Evolutionary conservation across 2,329 filamentous ascomycete species (phyloP).

Genomic region (Penicillium sp.): DNA sequence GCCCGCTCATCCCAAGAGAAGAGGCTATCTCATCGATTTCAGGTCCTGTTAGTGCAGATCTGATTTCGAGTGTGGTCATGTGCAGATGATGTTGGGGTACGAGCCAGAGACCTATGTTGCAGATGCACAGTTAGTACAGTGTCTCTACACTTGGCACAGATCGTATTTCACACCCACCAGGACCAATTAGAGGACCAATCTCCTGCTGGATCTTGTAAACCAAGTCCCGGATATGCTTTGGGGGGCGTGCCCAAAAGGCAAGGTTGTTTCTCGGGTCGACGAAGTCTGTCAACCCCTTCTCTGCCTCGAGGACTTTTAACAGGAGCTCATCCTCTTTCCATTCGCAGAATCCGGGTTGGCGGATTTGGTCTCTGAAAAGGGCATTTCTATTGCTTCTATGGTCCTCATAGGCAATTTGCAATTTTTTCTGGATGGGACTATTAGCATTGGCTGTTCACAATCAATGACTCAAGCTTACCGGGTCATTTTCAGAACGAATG

Average conservation of each 20-base stretch:
- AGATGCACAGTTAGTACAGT: not conserved
- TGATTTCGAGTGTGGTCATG: constrained; percentile 79
- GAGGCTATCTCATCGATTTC: constrained; percentile 66
- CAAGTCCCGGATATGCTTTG: constrained; percentile 65
- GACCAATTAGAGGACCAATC: constrained; percentile 58
- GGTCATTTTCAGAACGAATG: constrained; percentile 61
- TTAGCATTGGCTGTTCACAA: not conserved
- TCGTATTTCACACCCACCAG: constrained; percentile 56
- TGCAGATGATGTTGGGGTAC: constrained; percentile 79
- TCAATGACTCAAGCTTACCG: constrained; percentile 50
- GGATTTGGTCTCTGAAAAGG: constrained; percentile 71
- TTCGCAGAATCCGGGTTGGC: constrained; percentile 64
- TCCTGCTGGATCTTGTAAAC: constrained; percentile 66
- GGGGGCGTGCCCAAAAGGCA: constrained; percentile 84
- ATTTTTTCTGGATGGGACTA: constrained; percentile 40
- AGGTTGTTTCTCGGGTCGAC: constrained; percentile 76
- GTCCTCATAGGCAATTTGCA: constrained; percentile 68
- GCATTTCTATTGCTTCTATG: constrained; percentile 74
- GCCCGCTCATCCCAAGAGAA: constrained; percentile 50
- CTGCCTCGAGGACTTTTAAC: constrained; percentile 62
- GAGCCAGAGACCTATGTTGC: constrained; percentile 69
- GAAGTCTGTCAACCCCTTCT: constrained; percentile 62
- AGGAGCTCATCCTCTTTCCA: constrained; percentile 75
- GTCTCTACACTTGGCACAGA: not conserved
- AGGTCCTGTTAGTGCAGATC: constrained; percentile 69